Base-by-base conservation (phyloP, 2,329 filamentous ascomycete species). In the Penicillium sp. region DNA sequence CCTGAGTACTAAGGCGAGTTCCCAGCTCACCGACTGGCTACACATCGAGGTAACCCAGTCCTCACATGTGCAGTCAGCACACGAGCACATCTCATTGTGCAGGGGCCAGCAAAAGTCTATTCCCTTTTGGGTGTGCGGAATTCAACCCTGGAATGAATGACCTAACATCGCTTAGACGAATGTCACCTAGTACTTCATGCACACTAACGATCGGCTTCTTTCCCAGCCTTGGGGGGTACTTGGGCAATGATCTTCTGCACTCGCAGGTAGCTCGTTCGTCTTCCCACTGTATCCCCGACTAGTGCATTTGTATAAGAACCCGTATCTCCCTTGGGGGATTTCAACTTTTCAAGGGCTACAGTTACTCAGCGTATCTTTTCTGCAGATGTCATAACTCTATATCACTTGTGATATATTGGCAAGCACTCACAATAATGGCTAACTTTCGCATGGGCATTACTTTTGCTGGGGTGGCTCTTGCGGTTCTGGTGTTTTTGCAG, bases 401-500 rank as follows among this genome's bases (percentile, higher is more conserved):
- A 52, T 40, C 48, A 10, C 29, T 47, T n/a, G 14, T 10, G 7
- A 18, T 38, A 39, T 22, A 35, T 40, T 38, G 43, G 35, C 24
- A 44, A 49, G 16, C 26, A 22, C 16, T 51, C 40, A 29, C 46
- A 18, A 64, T n/a, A 22, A 74, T 74, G 72, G 64, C 68, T 34
- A 67, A 66, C 49, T 47, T 66, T 43, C 66, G 64, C 35, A 50
- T 69, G 20, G 62, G 66, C 38, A 51, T 63, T 35, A 63, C 64
- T 4, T 48, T 73, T 32, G 65, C 59, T 29, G 68, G 64, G 34
- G 58, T 69, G 24, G 59, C 66, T 20, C 40, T 72, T 40, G 57
- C 65, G 6, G 57, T 67, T 18, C 52, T 76, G 37, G 58, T 73
- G 2, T 56, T 72, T 47, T 43, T 75, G 22, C 72, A 74, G 52